A percentile compares a stretch with the other conserved stretches of the same genome.
Evolutionary conservation across 331 rosid genomes (phyloP).

Genomic region (Malus hybrid): DNA sequence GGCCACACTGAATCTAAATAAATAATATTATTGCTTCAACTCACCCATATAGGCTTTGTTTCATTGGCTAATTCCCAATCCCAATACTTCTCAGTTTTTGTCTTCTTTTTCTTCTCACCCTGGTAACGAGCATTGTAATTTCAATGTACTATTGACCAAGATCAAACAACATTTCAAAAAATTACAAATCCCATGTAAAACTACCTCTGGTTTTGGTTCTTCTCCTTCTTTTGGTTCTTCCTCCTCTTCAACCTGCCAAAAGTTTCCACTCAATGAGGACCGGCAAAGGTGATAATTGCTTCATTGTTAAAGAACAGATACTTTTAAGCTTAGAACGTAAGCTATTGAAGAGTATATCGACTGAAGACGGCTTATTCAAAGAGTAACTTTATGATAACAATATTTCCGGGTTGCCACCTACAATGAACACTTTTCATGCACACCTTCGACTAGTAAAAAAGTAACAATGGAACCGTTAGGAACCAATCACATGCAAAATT

Average conservation of each 20-base stretch:
- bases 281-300: not conserved
- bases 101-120: conserved; percentile 69
- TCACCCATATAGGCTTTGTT: conserved; percentile 96
- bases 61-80: conserved; percentile 94
- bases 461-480: not conserved
- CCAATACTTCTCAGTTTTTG: conserved; percentile 90
- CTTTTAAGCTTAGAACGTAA: not conserved
- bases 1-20: not conserved
- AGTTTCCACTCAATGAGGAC: not conserved
- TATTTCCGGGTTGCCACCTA: not conserved
- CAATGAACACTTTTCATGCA: not conserved
- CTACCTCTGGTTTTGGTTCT: conserved; percentile 70
- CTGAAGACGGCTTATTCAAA: not conserved
- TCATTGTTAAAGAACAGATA: not conserved
- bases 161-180: not conserved
- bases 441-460: not conserved
- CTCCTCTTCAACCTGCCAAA: conserved; percentile 91
- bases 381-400: not conserved
- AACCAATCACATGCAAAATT: not conserved
- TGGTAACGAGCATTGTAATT: conserved; percentile 21
- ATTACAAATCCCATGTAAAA: not conserved
- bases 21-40: conserved; percentile 15
- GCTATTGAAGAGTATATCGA: not conserved
- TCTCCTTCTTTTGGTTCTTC: conserved; percentile 86
- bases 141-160: not conserved